Conservation (phyloP, 352 stramenopile genomes). For the Globisporangium viniferum region DNA sequence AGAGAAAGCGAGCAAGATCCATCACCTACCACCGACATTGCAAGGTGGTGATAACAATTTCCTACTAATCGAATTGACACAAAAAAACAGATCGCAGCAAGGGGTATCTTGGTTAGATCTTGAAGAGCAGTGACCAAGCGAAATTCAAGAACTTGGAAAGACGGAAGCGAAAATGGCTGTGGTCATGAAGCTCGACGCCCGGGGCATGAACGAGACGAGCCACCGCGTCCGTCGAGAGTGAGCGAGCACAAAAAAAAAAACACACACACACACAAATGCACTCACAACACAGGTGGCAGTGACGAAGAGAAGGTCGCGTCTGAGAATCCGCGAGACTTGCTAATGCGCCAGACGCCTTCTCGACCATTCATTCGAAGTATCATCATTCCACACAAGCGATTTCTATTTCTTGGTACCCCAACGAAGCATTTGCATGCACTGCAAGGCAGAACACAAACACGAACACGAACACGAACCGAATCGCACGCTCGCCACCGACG, state of each 20-base stretch:
- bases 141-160: neutral
- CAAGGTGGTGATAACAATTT: neutral
- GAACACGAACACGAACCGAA: no score
- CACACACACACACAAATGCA: no score
- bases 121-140: neutral
- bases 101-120: neutral
- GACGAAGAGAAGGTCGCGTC: no score
- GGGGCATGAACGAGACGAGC: neutral
- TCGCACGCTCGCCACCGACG: no score
- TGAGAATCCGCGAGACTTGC: no score
- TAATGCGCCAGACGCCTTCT: no score
- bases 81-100: neutral
- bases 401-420: no score
- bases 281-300: no score
- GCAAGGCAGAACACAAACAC: neutral
- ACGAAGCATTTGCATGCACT: neutral
- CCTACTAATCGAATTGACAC: neutral
- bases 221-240: no score
- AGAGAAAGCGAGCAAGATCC: neutral
- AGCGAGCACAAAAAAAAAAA: no score
- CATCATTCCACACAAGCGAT: no score
- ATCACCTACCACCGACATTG: neutral
- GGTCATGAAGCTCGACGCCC: neutral
- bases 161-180: neutral
- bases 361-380: no score